These are phyloP conservation scores for Saccharum spontaneum DNA, from an alignment of 176 grass and related monocot species.

Conservation along the genomic window DNA sequence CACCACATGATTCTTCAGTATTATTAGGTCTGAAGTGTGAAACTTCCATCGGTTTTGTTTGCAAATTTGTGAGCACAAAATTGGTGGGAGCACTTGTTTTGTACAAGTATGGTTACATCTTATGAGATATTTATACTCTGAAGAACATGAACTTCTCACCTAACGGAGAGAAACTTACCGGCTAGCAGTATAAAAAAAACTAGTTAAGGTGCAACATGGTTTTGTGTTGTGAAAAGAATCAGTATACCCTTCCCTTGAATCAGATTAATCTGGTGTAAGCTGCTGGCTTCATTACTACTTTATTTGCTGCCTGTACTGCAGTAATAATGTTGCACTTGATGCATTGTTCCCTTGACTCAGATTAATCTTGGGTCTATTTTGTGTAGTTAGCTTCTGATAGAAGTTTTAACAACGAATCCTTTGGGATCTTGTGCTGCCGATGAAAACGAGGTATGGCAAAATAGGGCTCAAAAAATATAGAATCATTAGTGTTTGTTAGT, in stretches of 20 bases:
- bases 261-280: constrained; percentile 38
- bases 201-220: neutral
- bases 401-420: neutral
- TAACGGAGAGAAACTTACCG: neutral
- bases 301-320: neutral
- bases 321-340: constrained; percentile 30
- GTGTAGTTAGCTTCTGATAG: neutral
- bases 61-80: neutral
- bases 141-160: neutral
- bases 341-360: constrained; percentile 22
- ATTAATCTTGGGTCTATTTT: neutral
- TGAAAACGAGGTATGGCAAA: constrained; percentile 55
- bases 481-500: constrained; percentile 22
- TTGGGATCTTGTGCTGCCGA: constrained; percentile 26
- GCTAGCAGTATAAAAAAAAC: neutral
- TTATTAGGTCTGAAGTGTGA: neutral
- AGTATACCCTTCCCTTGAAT: constrained; percentile 41
- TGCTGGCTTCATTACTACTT: neutral
- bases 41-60: neutral
- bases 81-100: neutral
- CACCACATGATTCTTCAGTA: neutral
- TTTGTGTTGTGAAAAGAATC: neutral
- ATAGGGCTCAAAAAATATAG: constrained; percentile 50
- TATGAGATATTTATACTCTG: neutral
- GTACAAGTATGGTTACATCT: neutral